A percentile compares a stretch with the other conserved stretches of the same genome.
Conservation (phyloP, 116 monocot genomes). For the Papilionanthe hybrid region DNA sequence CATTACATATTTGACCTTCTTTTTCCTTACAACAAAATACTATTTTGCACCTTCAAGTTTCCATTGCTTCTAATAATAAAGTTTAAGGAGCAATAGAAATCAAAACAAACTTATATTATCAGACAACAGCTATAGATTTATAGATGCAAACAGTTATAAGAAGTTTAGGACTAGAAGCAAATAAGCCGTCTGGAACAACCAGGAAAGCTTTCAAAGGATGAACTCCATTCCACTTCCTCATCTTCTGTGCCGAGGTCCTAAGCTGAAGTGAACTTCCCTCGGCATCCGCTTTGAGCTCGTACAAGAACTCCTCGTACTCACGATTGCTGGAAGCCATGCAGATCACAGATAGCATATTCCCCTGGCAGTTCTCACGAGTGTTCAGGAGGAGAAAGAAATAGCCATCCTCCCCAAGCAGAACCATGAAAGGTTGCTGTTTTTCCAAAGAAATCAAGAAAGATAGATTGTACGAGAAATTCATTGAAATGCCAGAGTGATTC, state of each 20-base stretch:
- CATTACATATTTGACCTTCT: too few species aligned
- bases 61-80: too few species aligned
- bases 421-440: constrained; percentile 13
- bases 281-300: constrained; percentile 22
- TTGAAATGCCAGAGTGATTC: constrained; percentile 12
- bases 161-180: not conserved
- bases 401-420: constrained; percentile 29
- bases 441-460: constrained; percentile 16
- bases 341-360: constrained; percentile 35
- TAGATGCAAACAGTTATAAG: not conserved
- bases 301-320: constrained; percentile 17
- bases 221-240: constrained; percentile 26
- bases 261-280: constrained; percentile 23
- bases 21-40: too few species aligned
- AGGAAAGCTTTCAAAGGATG: constrained; percentile 28
- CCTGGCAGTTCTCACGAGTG: not conserved
- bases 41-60: too few species aligned
- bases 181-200: constrained; percentile 39
- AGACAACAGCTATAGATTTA: not conserved
- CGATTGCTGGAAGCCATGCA: constrained; percentile 15
- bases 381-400: constrained; percentile 52
- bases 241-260: constrained; percentile 15
- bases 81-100: not conserved
- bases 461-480: constrained; percentile 16
- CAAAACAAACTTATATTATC: not conserved